Evolutionary conservation across 1,284 basidiomycete species (phyloP), one percentile per base, ranked within the genome.

Genomic region (Microbotryum intermedium): DNA sequence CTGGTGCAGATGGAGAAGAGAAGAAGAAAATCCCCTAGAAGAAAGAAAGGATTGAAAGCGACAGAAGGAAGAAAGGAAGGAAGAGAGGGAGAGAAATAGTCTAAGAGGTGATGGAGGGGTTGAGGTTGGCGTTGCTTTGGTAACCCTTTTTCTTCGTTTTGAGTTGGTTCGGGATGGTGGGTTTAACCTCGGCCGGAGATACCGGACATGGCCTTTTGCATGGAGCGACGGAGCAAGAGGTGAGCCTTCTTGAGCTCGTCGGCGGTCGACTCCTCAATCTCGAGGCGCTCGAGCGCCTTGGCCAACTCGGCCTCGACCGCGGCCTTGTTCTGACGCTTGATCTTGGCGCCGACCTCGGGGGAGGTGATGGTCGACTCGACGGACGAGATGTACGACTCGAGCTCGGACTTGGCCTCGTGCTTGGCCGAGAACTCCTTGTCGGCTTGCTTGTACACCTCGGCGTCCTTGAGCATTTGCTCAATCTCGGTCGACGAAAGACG

Each of bases 381-480:
- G 76, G 90, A 87, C 79, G 93, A 88, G 74, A 97, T 82, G 80
- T 95, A 94, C 45, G 90, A 84, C 81, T 97, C 93, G 65, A 97
- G 85, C 77, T 94, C 91, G 59, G 90, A 88, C 79, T 93, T 94
- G 70, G 93, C 90, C 78, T 97, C 91, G 76, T 95, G 92, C 70
- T 87, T 87, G 63, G 91, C 86, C 70, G 90, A 87, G 82, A 92
- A 94, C 76, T 95, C 92, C 80, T 90, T 91, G 84, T 97, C 93
- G 58, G 89, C 89, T 75, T 86, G 84, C 82, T 91, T 92, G 85
- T 84, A 95, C 76, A 90, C 86, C 77, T 95, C 91, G 61, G 92
- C 92, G n/a, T 63, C 63, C 90, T 91, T 90, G 82, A 95, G 92
- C 93, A 97, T 97, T 78, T 93, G 88, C 72, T 92, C 89, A 69